phyloP scores from a whole-genome alignment of 2,329 filamentous ascomycete genomes.

The Venturia pyrina region DNA sequence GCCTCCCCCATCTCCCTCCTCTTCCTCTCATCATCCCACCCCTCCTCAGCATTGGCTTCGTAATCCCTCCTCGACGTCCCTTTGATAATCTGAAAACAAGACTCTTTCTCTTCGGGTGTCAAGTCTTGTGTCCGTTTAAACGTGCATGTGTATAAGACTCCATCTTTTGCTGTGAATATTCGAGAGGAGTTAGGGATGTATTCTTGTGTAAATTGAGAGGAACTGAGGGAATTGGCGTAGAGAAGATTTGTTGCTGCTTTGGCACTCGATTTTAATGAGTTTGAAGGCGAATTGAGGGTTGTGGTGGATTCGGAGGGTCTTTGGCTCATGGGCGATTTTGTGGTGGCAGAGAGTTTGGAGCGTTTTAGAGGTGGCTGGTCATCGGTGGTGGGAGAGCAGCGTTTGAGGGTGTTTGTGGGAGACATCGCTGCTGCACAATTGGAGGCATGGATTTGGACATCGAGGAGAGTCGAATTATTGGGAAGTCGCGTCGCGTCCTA shows the following conservation, averaged over 20 bases:
- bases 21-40: slow-evolving; percentile 10
- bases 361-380: not conserved
- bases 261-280: not conserved
- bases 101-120: not conserved
- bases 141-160: not conserved
- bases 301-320: not conserved
- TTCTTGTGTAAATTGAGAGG: not conserved
- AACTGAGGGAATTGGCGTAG: not conserved
- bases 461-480: not conserved
- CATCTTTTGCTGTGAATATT: slow-evolving; percentile 1
- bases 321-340: too few relatives aligned
- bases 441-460: not conserved
- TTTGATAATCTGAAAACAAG: slow-evolving; percentile 9
- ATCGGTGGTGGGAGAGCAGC: not conserved
- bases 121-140: not conserved
- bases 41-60: not conserved
- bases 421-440: not conserved
- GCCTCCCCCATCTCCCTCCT: slow-evolving; percentile 9
- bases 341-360: not conserved
- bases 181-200: not conserved
- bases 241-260: not conserved
- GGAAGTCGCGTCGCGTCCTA: not conserved
- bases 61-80: slow-evolving; percentile 9
- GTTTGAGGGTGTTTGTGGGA: not conserved
- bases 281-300: not conserved